These are phyloP conservation scores for Colletotrichum scovillei DNA, from an alignment of 2,329 filamentous ascomycete genomes.

Conservation along the genomic window DNA sequence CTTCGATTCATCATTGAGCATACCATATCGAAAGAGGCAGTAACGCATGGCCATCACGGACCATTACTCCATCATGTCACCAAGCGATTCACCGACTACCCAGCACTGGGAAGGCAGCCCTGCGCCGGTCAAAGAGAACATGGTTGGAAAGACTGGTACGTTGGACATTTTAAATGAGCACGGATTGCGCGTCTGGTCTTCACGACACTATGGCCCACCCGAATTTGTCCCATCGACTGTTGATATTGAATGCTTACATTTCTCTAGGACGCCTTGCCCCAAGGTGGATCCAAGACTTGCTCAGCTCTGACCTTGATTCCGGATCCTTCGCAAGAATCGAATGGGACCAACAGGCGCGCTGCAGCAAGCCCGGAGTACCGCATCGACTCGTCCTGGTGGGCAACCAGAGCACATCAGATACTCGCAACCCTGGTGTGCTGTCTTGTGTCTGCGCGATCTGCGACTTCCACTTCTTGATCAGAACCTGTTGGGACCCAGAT, in stretches of 20 bases:
- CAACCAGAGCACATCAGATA: slow-evolving; percentile 49
- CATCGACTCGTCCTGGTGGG: slow-evolving; percentile 45
- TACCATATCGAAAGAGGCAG: not conserved
- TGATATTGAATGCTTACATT: not conserved
- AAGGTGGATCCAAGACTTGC: slow-evolving; percentile 54
- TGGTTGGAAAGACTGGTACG: slow-evolving; percentile 32
- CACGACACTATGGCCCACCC: not conserved
- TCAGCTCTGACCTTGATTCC: slow-evolving; percentile 49
- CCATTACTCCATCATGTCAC: slow-evolving; percentile 19
- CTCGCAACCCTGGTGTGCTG: slow-evolving; percentile 41
- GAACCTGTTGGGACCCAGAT: slow-evolving; percentile 46
- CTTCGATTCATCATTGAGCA: not conserved
- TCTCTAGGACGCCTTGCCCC: slow-evolving; percentile 46
- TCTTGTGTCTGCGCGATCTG: slow-evolving; percentile 54
- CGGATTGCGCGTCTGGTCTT: not conserved
- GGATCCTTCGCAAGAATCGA: slow-evolving; percentile 42
- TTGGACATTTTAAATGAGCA: not conserved
- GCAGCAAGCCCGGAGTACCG: slow-evolving; percentile 43
- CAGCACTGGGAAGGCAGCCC: slow-evolving; percentile 29
- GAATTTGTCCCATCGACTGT: not conserved
- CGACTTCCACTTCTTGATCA: slow-evolving; percentile 55
- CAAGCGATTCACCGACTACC: slow-evolving; percentile 14
- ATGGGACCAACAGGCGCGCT: slow-evolving; percentile 48
- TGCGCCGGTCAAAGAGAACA: slow-evolving; percentile 15
- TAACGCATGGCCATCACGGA: not conserved